Evolutionary conservation across 2,329 filamentous ascomycete genomes (phyloP).

Genomic region (Balansia obtecta): DNA sequence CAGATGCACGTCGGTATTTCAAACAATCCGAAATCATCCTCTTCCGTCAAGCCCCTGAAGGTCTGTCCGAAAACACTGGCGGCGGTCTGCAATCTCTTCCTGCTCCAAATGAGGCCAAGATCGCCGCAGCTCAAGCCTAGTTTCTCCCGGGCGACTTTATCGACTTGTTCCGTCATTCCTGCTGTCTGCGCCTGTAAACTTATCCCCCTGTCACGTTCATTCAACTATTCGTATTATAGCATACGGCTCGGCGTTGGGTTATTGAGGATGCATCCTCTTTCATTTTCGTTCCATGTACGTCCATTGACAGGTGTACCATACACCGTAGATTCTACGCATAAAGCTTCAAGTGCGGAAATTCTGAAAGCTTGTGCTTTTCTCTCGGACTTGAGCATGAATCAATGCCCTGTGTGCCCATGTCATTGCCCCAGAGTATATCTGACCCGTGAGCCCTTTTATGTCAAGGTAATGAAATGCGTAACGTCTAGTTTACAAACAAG

Average conservation of each 20-base stretch:
- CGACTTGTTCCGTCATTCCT: background rate
- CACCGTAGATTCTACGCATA: background rate
- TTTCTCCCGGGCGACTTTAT: background rate
- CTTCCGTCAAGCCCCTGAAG: conserved; percentile 66
- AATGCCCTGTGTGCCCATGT: background rate
- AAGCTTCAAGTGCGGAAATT: background rate
- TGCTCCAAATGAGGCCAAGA: conserved; percentile 32
- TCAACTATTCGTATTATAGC: conserved; percentile 19
- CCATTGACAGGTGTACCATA: background rate
- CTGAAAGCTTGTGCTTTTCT: conserved; percentile 8
- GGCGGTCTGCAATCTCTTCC: conserved; percentile 29
- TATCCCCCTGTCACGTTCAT: conserved; percentile 5
- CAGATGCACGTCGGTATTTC: conserved; percentile 93
- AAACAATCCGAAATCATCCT: conserved; percentile 98
- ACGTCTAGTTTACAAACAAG: background rate
- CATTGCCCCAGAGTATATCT: conserved; percentile 20
- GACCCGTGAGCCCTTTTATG: conserved; percentile 10
- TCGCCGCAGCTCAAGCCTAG: conserved; percentile 24
- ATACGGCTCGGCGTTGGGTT: conserved; percentile 28
- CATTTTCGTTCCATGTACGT: background rate
- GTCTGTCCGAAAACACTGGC: conserved; percentile 17
- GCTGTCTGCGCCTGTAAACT: background rate
- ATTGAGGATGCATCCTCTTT: conserved; percentile 1
- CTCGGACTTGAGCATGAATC: conserved; percentile 10
- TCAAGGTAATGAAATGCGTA: background rate